Percentiles rank a stretch among this genome's conserved stretches.
Evolutionary conservation across 2,329 filamentous ascomycete species (phyloP).

Genomic region (Plenodomus biglobosus): DNA sequence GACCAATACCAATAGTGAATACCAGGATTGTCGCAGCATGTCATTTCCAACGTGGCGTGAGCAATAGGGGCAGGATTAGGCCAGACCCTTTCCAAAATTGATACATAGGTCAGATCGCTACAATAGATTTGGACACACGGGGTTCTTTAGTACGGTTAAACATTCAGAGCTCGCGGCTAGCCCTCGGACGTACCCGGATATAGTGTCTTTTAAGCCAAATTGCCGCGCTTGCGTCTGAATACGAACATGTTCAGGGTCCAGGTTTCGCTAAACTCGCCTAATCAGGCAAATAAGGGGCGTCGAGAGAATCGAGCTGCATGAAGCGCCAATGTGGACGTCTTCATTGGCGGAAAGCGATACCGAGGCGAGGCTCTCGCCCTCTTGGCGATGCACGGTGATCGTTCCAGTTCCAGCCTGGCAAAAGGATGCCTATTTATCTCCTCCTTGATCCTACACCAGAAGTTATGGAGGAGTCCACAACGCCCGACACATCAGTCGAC

Average conservation of each 20-base stretch:
- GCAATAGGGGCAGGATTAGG: neutral
- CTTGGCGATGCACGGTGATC: neutral
- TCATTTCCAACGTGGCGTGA: neutral
- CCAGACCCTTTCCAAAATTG: neutral
- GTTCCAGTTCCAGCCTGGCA: neutral
- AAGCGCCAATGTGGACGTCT: neutral
- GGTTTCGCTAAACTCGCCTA: neutral
- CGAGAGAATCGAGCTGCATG: neutral
- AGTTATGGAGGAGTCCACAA: neutral
- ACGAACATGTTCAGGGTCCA: neutral
- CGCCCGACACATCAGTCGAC: neutral
- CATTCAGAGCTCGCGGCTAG: neutral
- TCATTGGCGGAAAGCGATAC: neutral
- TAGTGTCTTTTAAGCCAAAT: neutral
- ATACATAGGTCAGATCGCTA: too few relatives aligned
- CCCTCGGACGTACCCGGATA: neutral
- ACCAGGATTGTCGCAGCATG: neutral
- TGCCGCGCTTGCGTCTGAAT: neutral
- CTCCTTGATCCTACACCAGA: neutral
- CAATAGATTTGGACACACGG: neutral
- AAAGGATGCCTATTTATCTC: neutral
- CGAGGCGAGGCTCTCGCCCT: neutral
- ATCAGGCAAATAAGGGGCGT: neutral
- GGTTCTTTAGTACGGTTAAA: neutral
- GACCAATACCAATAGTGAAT: too few relatives aligned